Percentiles rank a stretch among this genome's conserved stretches.
Evolutionary conservation across 1,284 basidiomycete genomes (phyloP).

Genomic region (Cryptococcus sp.): DNA sequence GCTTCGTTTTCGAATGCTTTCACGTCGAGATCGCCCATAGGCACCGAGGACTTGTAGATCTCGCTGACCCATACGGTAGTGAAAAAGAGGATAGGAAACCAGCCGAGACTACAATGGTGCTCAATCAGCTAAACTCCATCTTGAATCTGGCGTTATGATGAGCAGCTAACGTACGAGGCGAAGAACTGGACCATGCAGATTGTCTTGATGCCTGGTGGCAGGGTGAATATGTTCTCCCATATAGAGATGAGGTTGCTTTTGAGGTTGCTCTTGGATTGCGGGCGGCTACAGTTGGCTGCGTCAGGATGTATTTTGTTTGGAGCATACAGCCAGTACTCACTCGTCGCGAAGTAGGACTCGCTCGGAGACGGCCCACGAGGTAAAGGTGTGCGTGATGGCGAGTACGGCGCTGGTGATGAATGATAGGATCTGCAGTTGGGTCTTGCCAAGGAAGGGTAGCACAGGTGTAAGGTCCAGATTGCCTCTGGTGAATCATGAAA

Average conservation of each 20-base stretch:
- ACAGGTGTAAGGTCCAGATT: slow-evolving; percentile 68
- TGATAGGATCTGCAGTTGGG: slow-evolving; percentile 72
- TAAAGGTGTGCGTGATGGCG: slow-evolving; percentile 57
- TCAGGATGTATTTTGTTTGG: background rate
- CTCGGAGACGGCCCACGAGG: slow-evolving; percentile 71
- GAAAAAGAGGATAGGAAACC: slow-evolving; percentile 90
- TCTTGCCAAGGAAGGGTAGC: slow-evolving; percentile 68
- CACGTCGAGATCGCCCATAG: slow-evolving; percentile 38
- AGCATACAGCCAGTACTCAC: slow-evolving; percentile 27
- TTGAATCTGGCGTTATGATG: slow-evolving; percentile 10
- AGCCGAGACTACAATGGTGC: slow-evolving; percentile 64
- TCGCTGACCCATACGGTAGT: slow-evolving; percentile 83
- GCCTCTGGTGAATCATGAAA: slow-evolving; percentile 54
- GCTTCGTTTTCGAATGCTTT: slow-evolving; percentile 63
- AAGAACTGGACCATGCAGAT: slow-evolving; percentile 83
- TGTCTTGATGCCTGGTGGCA: slow-evolving; percentile 74
- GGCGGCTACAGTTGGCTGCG: slow-evolving; percentile 32
- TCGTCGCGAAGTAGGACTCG: slow-evolving; percentile 65
- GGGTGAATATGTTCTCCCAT: slow-evolving; percentile 65
- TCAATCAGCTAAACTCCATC: slow-evolving; percentile 1
- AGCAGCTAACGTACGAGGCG: slow-evolving; percentile 58
- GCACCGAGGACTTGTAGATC: slow-evolving; percentile 64
- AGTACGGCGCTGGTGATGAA: slow-evolving; percentile 57
- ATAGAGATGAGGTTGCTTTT: slow-evolving; percentile 55
- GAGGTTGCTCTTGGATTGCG: slow-evolving; percentile 40